These are phyloP conservation scores for Leccinum variicolor DNA, from an alignment of 768 basidiomycete genomes.

Conservation along the genomic window DNA sequence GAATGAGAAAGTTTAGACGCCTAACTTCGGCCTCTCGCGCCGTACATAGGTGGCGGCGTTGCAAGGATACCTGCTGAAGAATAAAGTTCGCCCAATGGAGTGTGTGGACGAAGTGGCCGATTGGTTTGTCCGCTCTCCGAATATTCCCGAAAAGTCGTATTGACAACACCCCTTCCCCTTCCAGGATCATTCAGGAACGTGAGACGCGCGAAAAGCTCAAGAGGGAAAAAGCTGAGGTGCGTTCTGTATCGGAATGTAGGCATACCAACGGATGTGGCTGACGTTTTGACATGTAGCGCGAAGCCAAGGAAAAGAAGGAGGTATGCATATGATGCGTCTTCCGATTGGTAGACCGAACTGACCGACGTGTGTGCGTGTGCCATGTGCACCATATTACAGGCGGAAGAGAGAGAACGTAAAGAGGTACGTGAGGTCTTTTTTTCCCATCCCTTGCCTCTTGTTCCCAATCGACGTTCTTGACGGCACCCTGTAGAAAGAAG, in stretches of 20 bases:
- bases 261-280: conserved; percentile 1
- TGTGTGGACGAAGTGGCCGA: conserved; percentile 76
- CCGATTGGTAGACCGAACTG: conserved; percentile 1
- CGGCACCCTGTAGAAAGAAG: conserved; percentile 38
- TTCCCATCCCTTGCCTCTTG: neutral
- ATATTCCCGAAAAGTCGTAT: neutral
- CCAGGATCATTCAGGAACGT: conserved; percentile 67
- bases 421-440: conserved; percentile 41
- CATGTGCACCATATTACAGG: conserved; percentile 25
- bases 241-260: conserved; percentile 1
- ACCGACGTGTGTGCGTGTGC: neutral
- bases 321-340: conserved; percentile 22
- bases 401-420: conserved; percentile 62
- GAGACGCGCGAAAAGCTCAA: conserved; percentile 82
- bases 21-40: neutral
- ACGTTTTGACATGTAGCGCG: conserved; percentile 46
- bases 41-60: conserved; percentile 65
- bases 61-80: conserved; percentile 85
- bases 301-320: conserved; percentile 79
- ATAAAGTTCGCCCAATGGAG: conserved; percentile 86
- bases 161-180: conserved; percentile 3
- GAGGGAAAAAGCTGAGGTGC: conserved; percentile 67
- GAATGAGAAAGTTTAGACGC: neutral
- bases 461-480: conserved; percentile 7
- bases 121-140: conserved; percentile 45